Percentiles rank a stretch among this genome's conserved stretches.
Conservation (phyloP, 805 yeast species). For the Naumovozyma castellii region DNA sequence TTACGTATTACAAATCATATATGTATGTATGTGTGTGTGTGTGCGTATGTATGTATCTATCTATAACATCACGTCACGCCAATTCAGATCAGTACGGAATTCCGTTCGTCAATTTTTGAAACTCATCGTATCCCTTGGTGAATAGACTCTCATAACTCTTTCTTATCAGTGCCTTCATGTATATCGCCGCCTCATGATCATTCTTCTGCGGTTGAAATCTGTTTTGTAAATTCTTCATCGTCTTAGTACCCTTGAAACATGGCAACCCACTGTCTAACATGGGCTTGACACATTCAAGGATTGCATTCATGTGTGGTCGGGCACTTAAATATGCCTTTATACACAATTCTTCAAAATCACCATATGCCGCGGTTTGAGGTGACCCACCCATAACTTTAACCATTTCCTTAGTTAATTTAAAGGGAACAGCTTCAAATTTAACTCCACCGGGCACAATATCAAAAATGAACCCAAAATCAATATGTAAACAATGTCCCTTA, state of each 20-base stretch:
- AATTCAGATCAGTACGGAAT: conserved; percentile 71
- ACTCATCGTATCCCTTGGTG: conserved; percentile 94
- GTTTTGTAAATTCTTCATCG: conserved; percentile 64
- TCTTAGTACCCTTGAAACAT: conserved; percentile 76
- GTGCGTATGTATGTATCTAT: too few relatives aligned
- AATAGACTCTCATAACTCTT: conserved; percentile 80
- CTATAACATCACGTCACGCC: too few relatives aligned
- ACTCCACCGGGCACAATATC: conserved; percentile 99
- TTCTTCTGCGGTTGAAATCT: conserved; percentile 75
- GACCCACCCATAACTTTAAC: conserved; percentile 92
- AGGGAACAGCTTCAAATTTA: conserved; percentile 95
- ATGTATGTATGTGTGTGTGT: background rate
- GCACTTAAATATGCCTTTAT: conserved; percentile 85
- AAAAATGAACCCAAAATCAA: conserved; percentile 97
- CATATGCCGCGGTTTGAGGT: conserved; percentile 71
- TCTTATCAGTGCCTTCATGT: conserved; percentile 64
- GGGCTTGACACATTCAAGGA: conserved; percentile 76
- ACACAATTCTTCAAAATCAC: conserved; percentile 91
- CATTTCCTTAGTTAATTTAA: conserved; percentile 94
- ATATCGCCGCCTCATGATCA: conserved; percentile 77
- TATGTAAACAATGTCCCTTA: conserved; percentile 88
- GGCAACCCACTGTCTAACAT: conserved; percentile 95
- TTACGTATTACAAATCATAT: background rate
- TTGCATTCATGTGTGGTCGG: conserved; percentile 78
- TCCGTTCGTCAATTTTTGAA: conserved; percentile 93